Evolutionary conservation across 2,329 filamentous ascomycete genomes (phyloP).

Genomic region (Pseudophaeomoniella oleicola): DNA sequence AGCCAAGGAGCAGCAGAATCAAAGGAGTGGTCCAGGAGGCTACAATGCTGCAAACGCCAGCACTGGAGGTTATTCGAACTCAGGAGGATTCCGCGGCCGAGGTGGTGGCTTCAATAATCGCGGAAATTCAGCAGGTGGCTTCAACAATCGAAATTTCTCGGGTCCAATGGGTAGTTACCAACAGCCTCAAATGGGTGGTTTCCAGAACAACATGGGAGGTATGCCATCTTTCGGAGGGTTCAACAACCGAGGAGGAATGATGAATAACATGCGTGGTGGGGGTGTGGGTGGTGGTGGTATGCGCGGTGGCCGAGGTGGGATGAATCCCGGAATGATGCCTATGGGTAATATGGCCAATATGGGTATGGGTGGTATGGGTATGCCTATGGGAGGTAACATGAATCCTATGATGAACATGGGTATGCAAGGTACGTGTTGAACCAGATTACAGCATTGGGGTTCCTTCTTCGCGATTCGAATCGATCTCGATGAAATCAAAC

Average conservation of each 20-base stretch:
- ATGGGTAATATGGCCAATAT: slow-evolving; percentile 38
- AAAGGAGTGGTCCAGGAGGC: slow-evolving; percentile 30
- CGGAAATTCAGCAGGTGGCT: slow-evolving; percentile 39
- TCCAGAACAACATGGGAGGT: slow-evolving; percentile 34
- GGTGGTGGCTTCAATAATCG: slow-evolving; percentile 35
- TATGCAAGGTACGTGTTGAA: slow-evolving; percentile 29
- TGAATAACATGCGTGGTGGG: slow-evolving; percentile 38
- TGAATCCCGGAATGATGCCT: slow-evolving; percentile 42
- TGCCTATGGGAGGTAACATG: slow-evolving; percentile 39
- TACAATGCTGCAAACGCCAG: slow-evolving; percentile 24
- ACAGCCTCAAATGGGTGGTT: slow-evolving; percentile 32
- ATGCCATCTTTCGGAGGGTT: slow-evolving; percentile 34
- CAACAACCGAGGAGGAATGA: slow-evolving; percentile 39
- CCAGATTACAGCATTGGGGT: background rate
- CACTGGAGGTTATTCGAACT: slow-evolving; percentile 26
- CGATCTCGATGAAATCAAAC: slow-evolving; percentile 3
- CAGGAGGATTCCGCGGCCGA: slow-evolving; percentile 39
- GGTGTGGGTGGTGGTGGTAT: slow-evolving; percentile 45
- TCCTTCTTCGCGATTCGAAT: background rate
- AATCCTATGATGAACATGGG: slow-evolving; percentile 42
- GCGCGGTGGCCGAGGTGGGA: slow-evolving; percentile 39
- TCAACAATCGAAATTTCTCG: slow-evolving; percentile 35
- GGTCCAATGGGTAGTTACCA: slow-evolving; percentile 27
- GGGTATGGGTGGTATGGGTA: slow-evolving; percentile 38
- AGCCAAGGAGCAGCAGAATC: slow-evolving; percentile 41